A percentile compares a stretch with the other conserved stretches of the same genome.
Evolutionary conservation across 1,284 basidiomycete species (phyloP).

Genomic region (Pulveroboletus sp.): DNA sequence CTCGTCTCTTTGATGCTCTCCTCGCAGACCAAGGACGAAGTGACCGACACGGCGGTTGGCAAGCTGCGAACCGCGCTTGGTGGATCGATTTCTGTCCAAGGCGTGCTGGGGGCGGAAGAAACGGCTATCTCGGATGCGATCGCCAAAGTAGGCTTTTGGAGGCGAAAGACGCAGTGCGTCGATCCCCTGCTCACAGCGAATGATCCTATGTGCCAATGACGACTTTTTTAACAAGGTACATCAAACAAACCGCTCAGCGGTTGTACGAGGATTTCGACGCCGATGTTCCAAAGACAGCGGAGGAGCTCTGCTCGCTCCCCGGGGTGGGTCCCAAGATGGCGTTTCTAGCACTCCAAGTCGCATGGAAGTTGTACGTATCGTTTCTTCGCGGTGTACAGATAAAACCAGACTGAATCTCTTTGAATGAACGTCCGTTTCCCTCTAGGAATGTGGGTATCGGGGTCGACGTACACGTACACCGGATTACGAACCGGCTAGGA

Average conservation of each 20-base stretch:
- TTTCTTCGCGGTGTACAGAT: neutral
- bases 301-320: slow-evolving; percentile 78
- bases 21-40: slow-evolving; percentile 92
- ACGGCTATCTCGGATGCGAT: slow-evolving; percentile 70
- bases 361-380: slow-evolving; percentile 72
- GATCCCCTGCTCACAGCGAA: neutral
- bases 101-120: slow-evolving; percentile 63
- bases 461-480: slow-evolving; percentile 93
- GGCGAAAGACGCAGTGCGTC: slow-evolving; percentile 74
- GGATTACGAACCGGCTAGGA: slow-evolving; percentile 88
- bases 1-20: slow-evolving; percentile 94
- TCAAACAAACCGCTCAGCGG: slow-evolving; percentile 67
- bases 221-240: slow-evolving; percentile 46
- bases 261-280: slow-evolving; percentile 70
- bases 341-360: slow-evolving; percentile 77
- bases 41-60: slow-evolving; percentile 80
- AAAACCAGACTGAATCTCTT: neutral
- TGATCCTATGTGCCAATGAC: neutral
- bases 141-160: slow-evolving; percentile 91
- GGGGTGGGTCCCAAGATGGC: slow-evolving; percentile 96
- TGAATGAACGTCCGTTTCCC: neutral
- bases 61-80: slow-evolving; percentile 75
- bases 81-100: slow-evolving; percentile 75
- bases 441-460: slow-evolving; percentile 89
- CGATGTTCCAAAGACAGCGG: slow-evolving; percentile 84